Base-by-base conservation (phyloP, 768 basidiomycete genomes). In the Hygrocybe coccinea region DNA sequence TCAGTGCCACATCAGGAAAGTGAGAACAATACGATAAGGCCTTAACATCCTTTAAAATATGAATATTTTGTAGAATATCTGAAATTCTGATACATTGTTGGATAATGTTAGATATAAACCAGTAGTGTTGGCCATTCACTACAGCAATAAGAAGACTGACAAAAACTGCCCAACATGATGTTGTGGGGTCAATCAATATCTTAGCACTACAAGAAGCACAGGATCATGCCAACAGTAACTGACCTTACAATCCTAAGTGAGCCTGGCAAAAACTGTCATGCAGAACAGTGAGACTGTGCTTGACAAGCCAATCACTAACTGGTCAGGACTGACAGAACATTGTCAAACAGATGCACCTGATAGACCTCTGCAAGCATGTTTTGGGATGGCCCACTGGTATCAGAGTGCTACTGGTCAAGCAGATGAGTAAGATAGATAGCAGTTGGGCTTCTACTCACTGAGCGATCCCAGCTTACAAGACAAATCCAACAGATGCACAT, bases 21-120 rank as follows among this genome's bases (percentile, higher is more conserved):
- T 47, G 46, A 47, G 46, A 14, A 47, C 17, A 22, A 47, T n/a
- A 47, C 22, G 46, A 47, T 47, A 47, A 17, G 17, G 46, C 46
- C 22, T 47, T 25, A 47, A n/a, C 15, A 14, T 47, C n/a, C 19
- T 15, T 47, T 47, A 47, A 29, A 47, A 21, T 47, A 47, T 25
- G 22, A n/a, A 21, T 47, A 47, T 21, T 47, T 17, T 47, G 17
- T 47, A 15, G 5, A 47, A 47, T 29, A 47, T 17, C 15, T 29
- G 25, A n/a, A 47, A 47, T 47, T 47, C 46, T 47, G 46, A 47
- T 22, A 47, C 14, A 47, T 21, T 15, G 14, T 47, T 29, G 14
- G 46, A 47, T 29, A 47, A 47, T 14, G 17, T 25, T 29, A 47
- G 46, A 47, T n/a, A 47, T 21, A 47, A 15, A 47, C 22, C 14